Conservation (phyloP, 1,284 basidiomycete species). For the Cystobasidium sp. region DNA sequence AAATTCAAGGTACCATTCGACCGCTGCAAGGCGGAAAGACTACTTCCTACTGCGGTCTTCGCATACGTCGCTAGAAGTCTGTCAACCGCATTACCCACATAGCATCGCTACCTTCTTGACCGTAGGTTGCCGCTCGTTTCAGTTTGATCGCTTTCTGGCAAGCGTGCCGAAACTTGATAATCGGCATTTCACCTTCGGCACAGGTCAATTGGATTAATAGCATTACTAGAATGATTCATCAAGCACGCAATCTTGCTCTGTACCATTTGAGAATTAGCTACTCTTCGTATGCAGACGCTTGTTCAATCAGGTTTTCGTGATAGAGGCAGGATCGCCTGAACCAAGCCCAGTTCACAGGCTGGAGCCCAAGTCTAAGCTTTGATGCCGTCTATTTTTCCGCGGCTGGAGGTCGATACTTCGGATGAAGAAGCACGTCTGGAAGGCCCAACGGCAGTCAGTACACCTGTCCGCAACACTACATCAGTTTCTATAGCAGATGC, state of each 20-base stretch:
- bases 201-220: neutral
- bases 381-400: constrained; percentile 19
- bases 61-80: too few species aligned
- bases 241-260: neutral
- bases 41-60: too few species aligned
- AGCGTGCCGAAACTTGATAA: constrained; percentile 4
- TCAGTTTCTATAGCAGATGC: neutral
- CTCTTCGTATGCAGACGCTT: too few species aligned
- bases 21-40: too few species aligned
- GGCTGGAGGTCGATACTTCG: neutral
- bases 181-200: constrained; percentile 5
- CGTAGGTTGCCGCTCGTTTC: constrained; percentile 3
- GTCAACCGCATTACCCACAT: too few species aligned
- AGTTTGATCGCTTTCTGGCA: neutral
- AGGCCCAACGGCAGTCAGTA: constrained; percentile 18
- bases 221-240: neutral
- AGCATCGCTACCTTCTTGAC: neutral
- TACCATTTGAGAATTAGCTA: too few species aligned
- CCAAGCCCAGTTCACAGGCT: neutral
- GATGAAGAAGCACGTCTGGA: constrained; percentile 19
- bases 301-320: neutral
- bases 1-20: too few species aligned
- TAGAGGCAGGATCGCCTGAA: neutral
- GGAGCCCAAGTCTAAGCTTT: neutral
- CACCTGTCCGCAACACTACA: neutral